Conservation (phyloP, 345 rosid species). For the Eucalyptus urophylla region DNA sequence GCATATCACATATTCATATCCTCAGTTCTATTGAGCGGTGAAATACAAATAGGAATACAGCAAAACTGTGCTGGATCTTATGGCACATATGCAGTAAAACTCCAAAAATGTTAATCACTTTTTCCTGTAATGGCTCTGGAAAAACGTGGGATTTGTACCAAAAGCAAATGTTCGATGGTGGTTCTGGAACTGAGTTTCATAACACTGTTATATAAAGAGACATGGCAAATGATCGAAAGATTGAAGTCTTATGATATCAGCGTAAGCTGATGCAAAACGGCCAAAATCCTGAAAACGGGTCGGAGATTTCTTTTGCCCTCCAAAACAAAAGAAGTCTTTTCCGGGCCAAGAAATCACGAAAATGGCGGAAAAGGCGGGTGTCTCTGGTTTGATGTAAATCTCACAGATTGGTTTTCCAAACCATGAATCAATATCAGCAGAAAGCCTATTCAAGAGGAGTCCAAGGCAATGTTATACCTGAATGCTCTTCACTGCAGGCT, state of each 20-base stretch:
- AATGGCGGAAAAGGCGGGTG: neutral
- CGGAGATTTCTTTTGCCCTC: neutral
- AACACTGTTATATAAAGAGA: neutral
- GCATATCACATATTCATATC: neutral
- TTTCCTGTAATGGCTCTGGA: neutral
- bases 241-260: neutral
- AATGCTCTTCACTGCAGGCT: conserved; percentile 37
- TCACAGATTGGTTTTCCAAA: neutral
- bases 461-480: neutral
- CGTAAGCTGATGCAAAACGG: neutral
- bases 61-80: neutral
- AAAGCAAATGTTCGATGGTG: neutral
- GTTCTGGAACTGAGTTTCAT: neutral
- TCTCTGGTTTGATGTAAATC: neutral
- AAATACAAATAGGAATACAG: neutral
- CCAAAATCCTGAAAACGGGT: neutral
- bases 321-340: neutral
- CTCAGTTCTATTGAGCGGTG: neutral
- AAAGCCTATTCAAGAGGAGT: neutral
- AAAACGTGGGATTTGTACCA: neutral
- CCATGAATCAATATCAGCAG: neutral
- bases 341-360: neutral
- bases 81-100: neutral
- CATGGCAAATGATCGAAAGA: neutral
- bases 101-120: neutral